Percentiles rank a stretch among this genome's conserved stretches.
Evolutionary conservation across 345 rosid genomes (phyloP).

Genomic region (Acer saccharum): DNA sequence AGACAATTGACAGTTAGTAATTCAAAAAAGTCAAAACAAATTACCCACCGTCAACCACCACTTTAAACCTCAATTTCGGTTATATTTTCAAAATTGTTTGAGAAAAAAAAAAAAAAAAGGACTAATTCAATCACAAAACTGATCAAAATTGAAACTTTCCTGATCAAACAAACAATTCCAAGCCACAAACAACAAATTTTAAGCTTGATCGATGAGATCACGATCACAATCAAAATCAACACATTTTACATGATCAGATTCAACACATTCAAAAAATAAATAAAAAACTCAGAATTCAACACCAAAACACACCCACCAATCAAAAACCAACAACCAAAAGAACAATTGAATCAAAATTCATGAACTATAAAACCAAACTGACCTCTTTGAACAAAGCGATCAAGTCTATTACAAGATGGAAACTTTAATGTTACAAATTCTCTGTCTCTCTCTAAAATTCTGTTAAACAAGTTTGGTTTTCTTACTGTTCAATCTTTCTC

Average conservation of each 20-base stretch:
- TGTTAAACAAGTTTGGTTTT: conserved; percentile 2
- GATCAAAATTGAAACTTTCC: conserved; percentile 4
- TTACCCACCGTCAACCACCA: conserved; percentile 12
- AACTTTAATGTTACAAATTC: neutral
- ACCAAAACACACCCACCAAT: conserved; percentile 1
- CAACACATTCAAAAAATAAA: conserved; percentile 7
- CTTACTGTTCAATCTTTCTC: neutral
- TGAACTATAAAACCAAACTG: conserved; percentile 16
- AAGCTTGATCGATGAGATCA: conserved; percentile 42
- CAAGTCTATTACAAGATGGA: conserved; percentile 9
- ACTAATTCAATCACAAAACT: neutral
- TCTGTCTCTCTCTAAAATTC: conserved; percentile 15
- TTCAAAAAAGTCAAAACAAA: neutral
- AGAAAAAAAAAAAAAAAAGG: neutral
- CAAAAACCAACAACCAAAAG: neutral
- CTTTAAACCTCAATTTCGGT: neutral
- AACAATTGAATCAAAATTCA: neutral
- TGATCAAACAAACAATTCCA: conserved; percentile 4
- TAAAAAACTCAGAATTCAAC: conserved; percentile 14
- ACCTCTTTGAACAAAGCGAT: conserved; percentile 29
- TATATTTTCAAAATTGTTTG: neutral
- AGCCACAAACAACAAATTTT: conserved; percentile 2
- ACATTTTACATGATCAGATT: conserved; percentile 23
- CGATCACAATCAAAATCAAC: conserved; percentile 20
- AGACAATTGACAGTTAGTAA: neutral